Conservation (phyloP, 208 protist genomes). For the Crithidia brevicula region DNA sequence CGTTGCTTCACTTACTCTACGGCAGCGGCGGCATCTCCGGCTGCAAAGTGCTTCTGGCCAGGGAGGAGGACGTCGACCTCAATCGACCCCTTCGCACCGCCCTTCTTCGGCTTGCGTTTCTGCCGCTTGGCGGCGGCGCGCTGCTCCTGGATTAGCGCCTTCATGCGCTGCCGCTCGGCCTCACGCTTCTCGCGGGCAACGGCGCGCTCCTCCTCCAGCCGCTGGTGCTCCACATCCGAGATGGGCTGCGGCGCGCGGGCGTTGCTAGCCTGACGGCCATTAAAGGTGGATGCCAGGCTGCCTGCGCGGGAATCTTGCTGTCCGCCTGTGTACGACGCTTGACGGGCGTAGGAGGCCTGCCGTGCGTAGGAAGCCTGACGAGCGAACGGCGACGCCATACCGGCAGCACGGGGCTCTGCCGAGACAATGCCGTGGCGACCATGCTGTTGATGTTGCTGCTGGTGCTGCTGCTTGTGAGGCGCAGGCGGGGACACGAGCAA, state of each 20-base stretch:
- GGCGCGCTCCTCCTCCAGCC: slow-evolving; percentile 45
- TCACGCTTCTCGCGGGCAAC: slow-evolving; percentile 66
- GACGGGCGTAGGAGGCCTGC: slow-evolving; percentile 17
- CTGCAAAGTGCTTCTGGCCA: slow-evolving; percentile 38
- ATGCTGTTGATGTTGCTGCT: slow-evolving; percentile 14
- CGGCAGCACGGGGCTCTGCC: background rate
- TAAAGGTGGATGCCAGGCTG: slow-evolving; percentile 29
- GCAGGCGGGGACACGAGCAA: slow-evolving; percentile 25
- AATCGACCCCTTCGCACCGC: slow-evolving; percentile 24
- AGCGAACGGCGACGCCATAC: slow-evolving; percentile 14
- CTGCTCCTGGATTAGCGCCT: slow-evolving; percentile 70
- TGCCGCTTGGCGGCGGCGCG: slow-evolving; percentile 56
- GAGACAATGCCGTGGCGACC: background rate
- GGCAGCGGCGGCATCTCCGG: slow-evolving; percentile 16
- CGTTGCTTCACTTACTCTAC: background rate
- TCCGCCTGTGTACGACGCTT: slow-evolving; percentile 10
- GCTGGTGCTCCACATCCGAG: slow-evolving; percentile 36
- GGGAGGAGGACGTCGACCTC: slow-evolving; percentile 73
- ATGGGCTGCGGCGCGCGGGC: slow-evolving; percentile 31
- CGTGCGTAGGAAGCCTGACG: slow-evolving; percentile 16
- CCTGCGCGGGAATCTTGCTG: background rate
- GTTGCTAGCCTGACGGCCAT: slow-evolving; percentile 49
- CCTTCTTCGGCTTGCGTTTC: slow-evolving; percentile 43
- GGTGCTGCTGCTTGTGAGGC: slow-evolving; percentile 3
- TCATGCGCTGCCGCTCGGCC: slow-evolving; percentile 70